Evolutionary conservation across 768 basidiomycete genomes (phyloP), one percentile per base, ranked within the genome.

Genomic region (Vararia minispora): DNA sequence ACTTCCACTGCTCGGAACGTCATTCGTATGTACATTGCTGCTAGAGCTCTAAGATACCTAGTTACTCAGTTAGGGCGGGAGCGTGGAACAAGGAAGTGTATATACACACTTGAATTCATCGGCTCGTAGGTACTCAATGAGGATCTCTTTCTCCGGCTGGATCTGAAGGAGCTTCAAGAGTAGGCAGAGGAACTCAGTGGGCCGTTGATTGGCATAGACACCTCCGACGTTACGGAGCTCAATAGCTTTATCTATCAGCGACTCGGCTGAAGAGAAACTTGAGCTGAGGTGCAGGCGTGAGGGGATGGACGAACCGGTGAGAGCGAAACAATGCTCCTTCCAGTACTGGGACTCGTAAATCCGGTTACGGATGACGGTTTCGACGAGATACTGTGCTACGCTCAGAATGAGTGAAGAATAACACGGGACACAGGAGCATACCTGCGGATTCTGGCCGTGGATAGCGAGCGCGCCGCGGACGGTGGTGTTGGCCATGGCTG

Each of bases 291-390:
- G 20, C 24, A n/a, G 16, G 16, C 11, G 28, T 33, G 30, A 26
- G 10, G 41, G 3, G 27, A 7, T 16, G 13, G 11, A 59, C 70
- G 35, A 35, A 86, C 90, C 89, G 43, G 89, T 95, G 33, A 99
- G 65, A 16, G 94, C 94, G 56, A 99, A 99, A 56, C 94, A 99
- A 49, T 95, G 89, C 56, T 99, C 94, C 64, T 99, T 99, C 94
- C 94, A 99, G 60, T 76, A 99, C 6, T 69, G 58, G 0, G 85
- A 83, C 58, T 98, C 94, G 67, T 94, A 99, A 44, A 99, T 95
- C 44, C 95, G 76, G 54, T 81, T 87, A 37, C 95, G 79, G 48
- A 98, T 92, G 45, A 97, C 87, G 26, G 88, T 94, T 68, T 98
- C 95, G 21, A 99, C 83, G 58, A 99, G 66, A 58, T 73, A 87